Conservation (phyloP, 2,329 filamentous ascomycete genomes). For the Zalaria sp. region DNA sequence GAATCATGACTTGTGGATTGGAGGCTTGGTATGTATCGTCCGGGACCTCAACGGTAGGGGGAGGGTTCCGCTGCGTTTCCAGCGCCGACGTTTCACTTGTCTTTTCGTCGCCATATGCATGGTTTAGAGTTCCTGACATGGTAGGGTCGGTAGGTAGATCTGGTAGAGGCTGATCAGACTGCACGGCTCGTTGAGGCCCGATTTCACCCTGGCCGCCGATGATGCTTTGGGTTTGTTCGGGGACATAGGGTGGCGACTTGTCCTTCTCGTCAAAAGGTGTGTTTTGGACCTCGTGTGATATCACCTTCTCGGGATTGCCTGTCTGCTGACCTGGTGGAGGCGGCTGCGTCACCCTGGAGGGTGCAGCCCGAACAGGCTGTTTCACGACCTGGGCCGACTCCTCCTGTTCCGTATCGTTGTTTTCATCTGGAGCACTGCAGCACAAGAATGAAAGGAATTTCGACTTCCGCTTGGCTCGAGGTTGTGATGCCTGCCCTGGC, state of each 20-base stretch:
- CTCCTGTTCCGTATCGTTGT: constrained; percentile 40
- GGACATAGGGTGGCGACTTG: constrained; percentile 3
- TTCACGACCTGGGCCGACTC: constrained; percentile 35
- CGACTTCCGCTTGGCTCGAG: constrained; percentile 26
- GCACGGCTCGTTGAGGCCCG: neutral
- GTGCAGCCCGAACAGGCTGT: constrained; percentile 22
- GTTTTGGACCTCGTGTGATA: constrained; percentile 23
- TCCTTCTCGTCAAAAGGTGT: constrained; percentile 26
- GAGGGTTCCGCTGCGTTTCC: constrained; percentile 1
- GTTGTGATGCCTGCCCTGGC: constrained; percentile 13
- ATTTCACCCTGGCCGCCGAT: neutral
- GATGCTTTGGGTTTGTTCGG: neutral
- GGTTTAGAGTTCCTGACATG: constrained; percentile 2
- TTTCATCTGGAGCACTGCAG: constrained; percentile 49
- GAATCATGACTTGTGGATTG: constrained; percentile 25
- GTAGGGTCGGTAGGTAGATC: constrained; percentile 3
- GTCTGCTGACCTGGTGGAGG: constrained; percentile 38
- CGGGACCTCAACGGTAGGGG: constrained; percentile 5
- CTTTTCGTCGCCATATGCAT: constrained; percentile 2
- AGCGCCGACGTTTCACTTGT: constrained; percentile 3
- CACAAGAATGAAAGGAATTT: constrained; percentile 43
- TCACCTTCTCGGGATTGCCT: constrained; percentile 41
- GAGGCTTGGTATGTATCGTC: constrained; percentile 3
- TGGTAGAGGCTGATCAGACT: neutral
- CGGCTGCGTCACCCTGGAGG: constrained; percentile 27